phyloP scores from a whole-genome alignment of 2,329 filamentous ascomycete species.

The Aspergillus uvarum region DNA sequence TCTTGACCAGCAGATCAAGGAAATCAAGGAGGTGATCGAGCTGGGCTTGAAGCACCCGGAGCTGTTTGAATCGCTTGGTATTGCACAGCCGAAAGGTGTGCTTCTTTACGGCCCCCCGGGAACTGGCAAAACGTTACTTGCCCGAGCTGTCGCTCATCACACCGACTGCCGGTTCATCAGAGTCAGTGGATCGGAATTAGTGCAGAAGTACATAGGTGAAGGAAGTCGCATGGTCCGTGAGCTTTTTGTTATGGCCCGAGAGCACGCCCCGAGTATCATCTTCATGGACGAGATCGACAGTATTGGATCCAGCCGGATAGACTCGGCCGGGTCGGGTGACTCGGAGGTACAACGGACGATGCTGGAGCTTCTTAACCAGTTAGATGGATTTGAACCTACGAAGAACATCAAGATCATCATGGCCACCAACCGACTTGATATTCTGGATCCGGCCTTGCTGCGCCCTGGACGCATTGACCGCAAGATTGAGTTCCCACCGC shows the following conservation, averaged over 20 bases:
- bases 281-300: conserved; percentile 99
- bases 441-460: conserved; percentile 89
- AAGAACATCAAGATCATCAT: conserved; percentile 99
- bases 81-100: conserved; percentile 96
- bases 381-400: conserved; percentile 97
- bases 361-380: conserved; percentile 96
- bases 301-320: conserved; percentile 94
- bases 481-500: conserved; percentile 98
- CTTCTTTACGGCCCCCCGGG: conserved; percentile 94
- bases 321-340: conserved; percentile 91
- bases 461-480: conserved; percentile 97
- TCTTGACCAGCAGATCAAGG: conserved; percentile 98
- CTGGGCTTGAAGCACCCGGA: conserved; percentile 97
- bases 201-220: conserved; percentile 99
- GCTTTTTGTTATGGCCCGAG: conserved; percentile 97
- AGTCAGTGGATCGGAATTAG: conserved; percentile 91
- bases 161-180: conserved; percentile 99
- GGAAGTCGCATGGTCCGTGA: conserved; percentile 98
- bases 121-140: conserved; percentile 94
- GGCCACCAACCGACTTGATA: conserved; percentile 97
- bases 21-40: conserved; percentile 99
- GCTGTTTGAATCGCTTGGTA: conserved; percentile 97
- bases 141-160: conserved; percentile 94
- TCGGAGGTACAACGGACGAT: conserved; percentile 98
- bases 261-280: conserved; percentile 97